Conservation (phyloP, 2,329 filamentous ascomycete species). For the Elsinoe batatas region DNA sequence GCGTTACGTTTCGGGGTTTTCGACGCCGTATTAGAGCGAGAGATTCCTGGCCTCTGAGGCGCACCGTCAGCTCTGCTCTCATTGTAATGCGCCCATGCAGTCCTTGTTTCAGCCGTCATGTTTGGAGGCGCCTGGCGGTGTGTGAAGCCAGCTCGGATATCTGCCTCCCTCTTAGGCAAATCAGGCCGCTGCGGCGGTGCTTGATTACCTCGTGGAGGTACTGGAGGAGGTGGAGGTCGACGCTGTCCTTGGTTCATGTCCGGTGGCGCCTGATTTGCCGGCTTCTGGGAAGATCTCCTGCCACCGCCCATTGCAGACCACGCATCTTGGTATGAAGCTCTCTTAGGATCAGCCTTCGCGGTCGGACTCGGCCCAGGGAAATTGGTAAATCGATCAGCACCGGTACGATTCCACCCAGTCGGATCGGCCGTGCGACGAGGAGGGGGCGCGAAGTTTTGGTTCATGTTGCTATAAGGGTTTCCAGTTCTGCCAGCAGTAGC, state of each 20-base stretch:
- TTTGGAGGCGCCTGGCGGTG: slow-evolving; percentile 21
- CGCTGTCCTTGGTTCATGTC: slow-evolving; percentile 19
- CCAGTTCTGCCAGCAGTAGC: slow-evolving; percentile 11
- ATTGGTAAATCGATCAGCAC: slow-evolving; percentile 37
- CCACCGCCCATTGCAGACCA: slow-evolving; percentile 41
- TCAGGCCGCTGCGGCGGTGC: slow-evolving; percentile 18
- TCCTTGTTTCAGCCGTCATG: slow-evolving; percentile 21
- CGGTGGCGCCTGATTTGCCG: slow-evolving; percentile 17
- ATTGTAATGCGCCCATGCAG: slow-evolving; percentile 29
- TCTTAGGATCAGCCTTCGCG: slow-evolving; percentile 29
- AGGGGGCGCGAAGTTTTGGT: slow-evolving; percentile 30
- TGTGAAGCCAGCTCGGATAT: slow-evolving; percentile 28
- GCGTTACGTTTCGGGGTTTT: slow-evolving; percentile 42
- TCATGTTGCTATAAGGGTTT: slow-evolving; percentile 31
- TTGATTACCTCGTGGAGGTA: slow-evolving; percentile 3
- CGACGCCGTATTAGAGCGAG: slow-evolving; percentile 30
- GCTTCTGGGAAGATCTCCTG: slow-evolving; percentile 20
- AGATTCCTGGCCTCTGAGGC: slow-evolving; percentile 23
- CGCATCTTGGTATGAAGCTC: slow-evolving; percentile 37
- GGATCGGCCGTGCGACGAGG: slow-evolving; percentile 29
- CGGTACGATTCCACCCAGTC: slow-evolving; percentile 29
- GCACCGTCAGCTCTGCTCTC: slow-evolving; percentile 16
- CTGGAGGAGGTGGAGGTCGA: slow-evolving; percentile 19
- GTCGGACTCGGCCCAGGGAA: slow-evolving; percentile 27
- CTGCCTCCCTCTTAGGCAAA: slow-evolving; percentile 27